phyloP scores from a whole-genome alignment of 2,329 filamentous ascomycete species.

The Colletotrichum musicola region DNA sequence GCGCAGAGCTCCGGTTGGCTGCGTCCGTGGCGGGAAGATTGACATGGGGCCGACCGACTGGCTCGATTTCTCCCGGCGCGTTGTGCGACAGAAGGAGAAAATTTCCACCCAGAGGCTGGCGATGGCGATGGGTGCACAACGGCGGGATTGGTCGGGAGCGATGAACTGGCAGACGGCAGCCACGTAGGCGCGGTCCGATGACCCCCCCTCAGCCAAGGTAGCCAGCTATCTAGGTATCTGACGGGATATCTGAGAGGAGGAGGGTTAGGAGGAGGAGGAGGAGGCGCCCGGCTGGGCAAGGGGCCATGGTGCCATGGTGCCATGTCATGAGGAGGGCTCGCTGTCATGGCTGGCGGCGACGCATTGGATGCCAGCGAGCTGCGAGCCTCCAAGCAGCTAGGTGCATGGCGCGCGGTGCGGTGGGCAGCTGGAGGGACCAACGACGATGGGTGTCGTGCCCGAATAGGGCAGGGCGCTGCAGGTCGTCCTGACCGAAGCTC shows the following conservation, averaged over 20 bases:
- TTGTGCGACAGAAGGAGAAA: conserved; percentile 22
- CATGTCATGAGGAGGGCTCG: no score
- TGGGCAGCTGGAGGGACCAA: conserved; percentile 17
- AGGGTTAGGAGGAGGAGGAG: not conserved
- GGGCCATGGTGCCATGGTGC: no score
- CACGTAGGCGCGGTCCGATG: conserved; percentile 30
- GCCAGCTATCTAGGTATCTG: not conserved
- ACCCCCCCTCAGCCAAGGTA: not conserved
- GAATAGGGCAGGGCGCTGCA: conserved; percentile 35
- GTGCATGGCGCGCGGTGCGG: conserved; percentile 17
- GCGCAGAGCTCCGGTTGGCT: conserved; percentile 1
- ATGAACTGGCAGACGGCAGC: conserved; percentile 17
- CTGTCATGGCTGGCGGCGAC: conserved; percentile 4
- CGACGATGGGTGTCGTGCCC: conserved; percentile 17
- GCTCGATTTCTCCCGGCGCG: not conserved
- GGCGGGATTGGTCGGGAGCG: conserved; percentile 5
- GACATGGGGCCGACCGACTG: not conserved
- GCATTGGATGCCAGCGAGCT: conserved; percentile 12
- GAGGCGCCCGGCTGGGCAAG: not conserved
- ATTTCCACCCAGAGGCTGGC: not conserved
- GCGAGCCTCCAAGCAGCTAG: conserved; percentile 22
- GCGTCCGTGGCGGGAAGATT: not conserved
- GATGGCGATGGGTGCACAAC: not conserved
- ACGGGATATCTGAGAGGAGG: conserved; percentile 14
- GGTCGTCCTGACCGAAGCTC: conserved; percentile 23